These are phyloP conservation scores for Blepharisma undulans DNA, from an alignment of 169 alveolate genomes.

Conservation along the genomic window DNA sequence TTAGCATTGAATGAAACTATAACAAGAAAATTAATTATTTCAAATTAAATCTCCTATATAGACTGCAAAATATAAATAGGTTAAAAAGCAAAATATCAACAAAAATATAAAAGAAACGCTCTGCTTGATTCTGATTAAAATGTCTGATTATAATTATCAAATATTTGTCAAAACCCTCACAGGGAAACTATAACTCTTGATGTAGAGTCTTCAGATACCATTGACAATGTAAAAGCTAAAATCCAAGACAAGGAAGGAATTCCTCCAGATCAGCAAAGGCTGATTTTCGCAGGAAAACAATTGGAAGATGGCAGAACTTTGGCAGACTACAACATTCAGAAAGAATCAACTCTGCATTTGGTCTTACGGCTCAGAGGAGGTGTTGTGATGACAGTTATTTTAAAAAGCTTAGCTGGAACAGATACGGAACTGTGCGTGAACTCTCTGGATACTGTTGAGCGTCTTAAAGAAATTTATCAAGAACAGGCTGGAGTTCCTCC, in stretches of 20 bases:
- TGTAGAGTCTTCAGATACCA: background rate
- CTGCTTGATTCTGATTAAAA: no score
- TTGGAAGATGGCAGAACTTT: constrained; percentile 74
- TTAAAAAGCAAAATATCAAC: no score
- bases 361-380: constrained; percentile 74
- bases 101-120: no score
- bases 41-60: no score
- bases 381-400: no score
- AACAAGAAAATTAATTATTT: no score
- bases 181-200: background rate
- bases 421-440: no score
- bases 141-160: no score
- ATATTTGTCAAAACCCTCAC: background rate
- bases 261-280: constrained; percentile 64
- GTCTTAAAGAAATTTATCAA: constrained; percentile 36
- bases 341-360: constrained; percentile 79
- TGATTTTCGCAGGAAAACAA: constrained; percentile 63
- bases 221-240: constrained; percentile 58
- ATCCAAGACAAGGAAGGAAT: constrained; percentile 80
- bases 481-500: constrained; percentile 60
- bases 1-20: no score
- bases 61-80: no score
- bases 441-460: constrained; percentile 40
- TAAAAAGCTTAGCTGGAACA: no score
- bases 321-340: constrained; percentile 63